Evolutionary conservation across 1,139 yeast species (phyloP).

Genomic region (Hanseniaspora sp.): DNA sequence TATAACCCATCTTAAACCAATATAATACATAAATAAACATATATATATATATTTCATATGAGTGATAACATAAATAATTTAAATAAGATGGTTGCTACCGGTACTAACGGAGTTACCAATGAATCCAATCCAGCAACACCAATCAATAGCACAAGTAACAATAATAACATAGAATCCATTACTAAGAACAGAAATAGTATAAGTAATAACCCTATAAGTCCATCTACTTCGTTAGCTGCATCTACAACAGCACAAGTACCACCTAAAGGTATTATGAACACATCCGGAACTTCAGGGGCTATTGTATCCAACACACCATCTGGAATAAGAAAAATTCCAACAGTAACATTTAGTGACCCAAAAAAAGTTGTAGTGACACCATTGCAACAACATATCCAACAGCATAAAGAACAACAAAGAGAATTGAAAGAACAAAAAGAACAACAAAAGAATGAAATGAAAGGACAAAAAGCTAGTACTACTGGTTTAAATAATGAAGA

Average conservation of each 20-base stretch:
- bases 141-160: neutral
- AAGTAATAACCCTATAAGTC: neutral
- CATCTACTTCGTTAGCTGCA: slow-evolving; percentile 14
- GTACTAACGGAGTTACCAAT: slow-evolving; percentile 10
- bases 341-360: slow-evolving; percentile 30
- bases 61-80: neutral
- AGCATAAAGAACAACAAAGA: slow-evolving; percentile 14
- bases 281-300: slow-evolving; percentile 30
- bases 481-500: neutral
- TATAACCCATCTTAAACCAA: too few species aligned
- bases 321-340: slow-evolving; percentile 29
- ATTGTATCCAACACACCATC: slow-evolving; percentile 30
- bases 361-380: slow-evolving; percentile 18
- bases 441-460: neutral
- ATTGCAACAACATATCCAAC: slow-evolving; percentile 16
- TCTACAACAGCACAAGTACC: slow-evolving; percentile 21
- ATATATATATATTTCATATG: neutral
- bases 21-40: too few species aligned
- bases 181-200: neutral
- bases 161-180: neutral
- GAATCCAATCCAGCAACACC: neutral
- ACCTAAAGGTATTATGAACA: slow-evolving; percentile 30
- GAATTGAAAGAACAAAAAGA: slow-evolving; percentile 15
- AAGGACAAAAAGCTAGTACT: neutral
- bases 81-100: neutral